Evolutionary conservation across 2,329 filamentous ascomycete species (phyloP).

Genomic region (Hymenoscyphus occultus): DNA sequence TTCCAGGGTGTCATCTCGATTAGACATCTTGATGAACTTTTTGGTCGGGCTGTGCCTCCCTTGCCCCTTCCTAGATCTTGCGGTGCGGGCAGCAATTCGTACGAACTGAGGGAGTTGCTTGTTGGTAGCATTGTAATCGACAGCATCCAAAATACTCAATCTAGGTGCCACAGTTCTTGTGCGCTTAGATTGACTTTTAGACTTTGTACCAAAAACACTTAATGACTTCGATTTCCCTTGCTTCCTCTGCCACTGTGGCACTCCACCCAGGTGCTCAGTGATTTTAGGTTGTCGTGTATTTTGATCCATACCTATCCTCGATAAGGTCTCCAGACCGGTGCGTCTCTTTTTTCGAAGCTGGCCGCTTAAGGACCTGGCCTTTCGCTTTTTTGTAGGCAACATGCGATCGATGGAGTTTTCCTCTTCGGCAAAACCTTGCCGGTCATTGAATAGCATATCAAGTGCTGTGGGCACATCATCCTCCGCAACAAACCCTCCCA

Average conservation of each 20-base stretch:
- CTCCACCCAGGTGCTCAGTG: conserved; percentile 27
- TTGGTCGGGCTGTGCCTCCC: conserved; percentile 53
- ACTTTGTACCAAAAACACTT: background rate
- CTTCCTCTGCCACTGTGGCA: background rate
- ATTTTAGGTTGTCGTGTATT: conserved; percentile 30
- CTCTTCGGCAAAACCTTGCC: conserved; percentile 31
- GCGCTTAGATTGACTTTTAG: background rate
- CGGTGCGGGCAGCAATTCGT: conserved; percentile 59
- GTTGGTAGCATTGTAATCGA: conserved; percentile 35
- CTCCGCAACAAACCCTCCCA: conserved; percentile 16
- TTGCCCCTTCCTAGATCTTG: conserved; percentile 44
- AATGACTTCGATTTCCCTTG: background rate
- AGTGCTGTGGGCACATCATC: conserved; percentile 17
- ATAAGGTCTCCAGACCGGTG: conserved; percentile 13
- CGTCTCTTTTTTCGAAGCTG: conserved; percentile 24
- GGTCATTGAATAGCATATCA: conserved; percentile 22
- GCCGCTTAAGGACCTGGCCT: conserved; percentile 11
- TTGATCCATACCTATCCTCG: background rate
- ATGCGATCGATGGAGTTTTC: conserved; percentile 37
- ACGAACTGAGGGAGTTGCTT: conserved; percentile 51
- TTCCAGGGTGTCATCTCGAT: conserved; percentile 58
- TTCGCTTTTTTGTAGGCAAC: conserved; percentile 33
- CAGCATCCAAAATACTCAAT: conserved; percentile 61
- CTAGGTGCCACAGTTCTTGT: conserved; percentile 38
- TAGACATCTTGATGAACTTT: conserved; percentile 60